phyloP scores from a whole-genome alignment of 192 early-diverging fungal genomes.

The Dispira simplex region DNA sequence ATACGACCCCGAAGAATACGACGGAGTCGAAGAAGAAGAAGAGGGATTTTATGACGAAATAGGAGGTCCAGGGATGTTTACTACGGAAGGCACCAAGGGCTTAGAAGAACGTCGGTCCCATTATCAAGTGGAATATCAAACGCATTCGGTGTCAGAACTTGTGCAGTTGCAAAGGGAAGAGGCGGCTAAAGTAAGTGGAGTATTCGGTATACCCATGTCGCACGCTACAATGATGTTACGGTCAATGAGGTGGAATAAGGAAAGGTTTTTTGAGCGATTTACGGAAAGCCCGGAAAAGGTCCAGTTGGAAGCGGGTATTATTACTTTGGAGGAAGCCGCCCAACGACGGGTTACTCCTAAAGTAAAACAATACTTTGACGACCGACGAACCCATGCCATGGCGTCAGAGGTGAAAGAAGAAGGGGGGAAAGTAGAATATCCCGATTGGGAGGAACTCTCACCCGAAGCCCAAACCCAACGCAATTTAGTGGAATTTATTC shows the following conservation, averaged over 20 bases:
- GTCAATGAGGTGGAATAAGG: constrained; percentile 76
- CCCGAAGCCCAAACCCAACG: constrained; percentile 1
- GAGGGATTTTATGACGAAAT: constrained; percentile 31
- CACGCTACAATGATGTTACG: constrained; percentile 66
- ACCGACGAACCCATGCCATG: constrained; percentile 15
- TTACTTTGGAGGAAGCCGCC: constrained; percentile 36
- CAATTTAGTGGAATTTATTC: constrained; percentile 11
- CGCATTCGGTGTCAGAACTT: constrained; percentile 45
- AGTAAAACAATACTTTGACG: constrained; percentile 14
- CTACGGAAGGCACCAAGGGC: constrained; percentile 21
- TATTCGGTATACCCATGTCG: constrained; percentile 46
- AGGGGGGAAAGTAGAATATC: not conserved
- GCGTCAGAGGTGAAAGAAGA: not conserved
- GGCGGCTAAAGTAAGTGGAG: constrained; percentile 49
- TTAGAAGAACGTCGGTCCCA: constrained; percentile 39
- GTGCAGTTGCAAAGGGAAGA: constrained; percentile 42
- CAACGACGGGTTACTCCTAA: constrained; percentile 15
- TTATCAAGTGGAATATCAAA: constrained; percentile 64
- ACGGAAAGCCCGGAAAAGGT: constrained; percentile 53
- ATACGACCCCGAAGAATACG: constrained; percentile 15
- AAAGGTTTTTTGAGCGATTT: constrained; percentile 59
- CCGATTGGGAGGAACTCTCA: not conserved
- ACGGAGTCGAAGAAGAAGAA: constrained; percentile 39
- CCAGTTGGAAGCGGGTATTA: constrained; percentile 38
- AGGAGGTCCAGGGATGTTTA: not conserved